These are phyloP conservation scores for Paraphaeosphaeria sporulosa DNA, from an alignment of 2,329 filamentous ascomycete species.

Conservation along the genomic window DNA sequence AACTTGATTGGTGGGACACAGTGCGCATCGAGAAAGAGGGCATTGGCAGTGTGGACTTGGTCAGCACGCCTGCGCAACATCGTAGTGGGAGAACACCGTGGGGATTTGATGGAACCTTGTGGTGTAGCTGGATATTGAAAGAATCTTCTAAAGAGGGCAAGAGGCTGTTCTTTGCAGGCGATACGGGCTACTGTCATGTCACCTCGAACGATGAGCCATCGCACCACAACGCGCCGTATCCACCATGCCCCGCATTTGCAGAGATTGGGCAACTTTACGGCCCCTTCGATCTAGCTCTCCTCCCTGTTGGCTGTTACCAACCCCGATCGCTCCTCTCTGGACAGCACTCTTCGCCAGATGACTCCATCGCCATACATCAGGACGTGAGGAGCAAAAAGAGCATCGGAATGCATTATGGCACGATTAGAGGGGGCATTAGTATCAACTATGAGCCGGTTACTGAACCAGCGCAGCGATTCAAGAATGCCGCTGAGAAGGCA, in stretches of 20 bases:
- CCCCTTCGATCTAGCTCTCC: slow-evolving; percentile 58
- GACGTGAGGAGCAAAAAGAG: slow-evolving; percentile 57
- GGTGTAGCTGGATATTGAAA: slow-evolving; percentile 58
- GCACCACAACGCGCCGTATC: slow-evolving; percentile 44
- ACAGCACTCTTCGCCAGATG: slow-evolving; percentile 58
- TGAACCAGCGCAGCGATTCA: slow-evolving; percentile 57
- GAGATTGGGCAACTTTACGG: slow-evolving; percentile 57
- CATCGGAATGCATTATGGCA: slow-evolving; percentile 62
- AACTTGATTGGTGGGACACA: slow-evolving; percentile 62
- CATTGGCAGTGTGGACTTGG: slow-evolving; percentile 50
- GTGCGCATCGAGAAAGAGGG: slow-evolving; percentile 43
- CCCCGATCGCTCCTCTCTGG: slow-evolving; percentile 55
- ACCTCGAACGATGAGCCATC: slow-evolving; percentile 37
- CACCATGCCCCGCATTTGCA: slow-evolving; percentile 57
- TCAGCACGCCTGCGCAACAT: slow-evolving; percentile 59
- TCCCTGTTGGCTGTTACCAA: slow-evolving; percentile 59
- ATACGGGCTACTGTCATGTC: slow-evolving; percentile 58
- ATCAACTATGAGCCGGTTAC: slow-evolving; percentile 59
- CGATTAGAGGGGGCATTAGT: slow-evolving; percentile 55
- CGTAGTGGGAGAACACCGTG: slow-evolving; percentile 52
- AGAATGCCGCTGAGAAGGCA: slow-evolving; percentile 52
- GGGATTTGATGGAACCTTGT: slow-evolving; percentile 53
- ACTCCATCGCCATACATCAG: slow-evolving; percentile 57
- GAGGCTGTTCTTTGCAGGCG: slow-evolving; percentile 58
- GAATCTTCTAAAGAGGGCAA: slow-evolving; percentile 35